A percentile compares a stretch with the other conserved stretches of the same genome.
Evolutionary conservation across 495 filamentous ascomycete genomes (phyloP).

Genomic region (Glarea lozoyensis): DNA sequence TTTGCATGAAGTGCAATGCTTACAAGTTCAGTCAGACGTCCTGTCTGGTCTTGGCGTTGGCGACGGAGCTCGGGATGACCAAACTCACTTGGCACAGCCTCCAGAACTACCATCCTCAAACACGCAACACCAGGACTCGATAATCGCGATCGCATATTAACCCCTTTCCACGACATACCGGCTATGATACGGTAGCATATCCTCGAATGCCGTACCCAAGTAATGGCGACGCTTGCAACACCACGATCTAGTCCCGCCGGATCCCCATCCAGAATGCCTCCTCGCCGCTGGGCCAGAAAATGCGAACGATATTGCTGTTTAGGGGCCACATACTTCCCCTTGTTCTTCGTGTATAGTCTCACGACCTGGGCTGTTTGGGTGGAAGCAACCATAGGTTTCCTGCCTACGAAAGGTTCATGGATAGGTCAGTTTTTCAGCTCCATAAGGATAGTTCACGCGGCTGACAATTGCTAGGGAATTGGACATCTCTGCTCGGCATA

Average conservation of each 20-base stretch:
- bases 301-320: constrained; percentile 80
- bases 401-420: constrained; percentile 46
- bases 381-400: constrained; percentile 63
- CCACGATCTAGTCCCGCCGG: constrained; percentile 11
- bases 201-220: background rate
- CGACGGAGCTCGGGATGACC: too few relatives aligned
- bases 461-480: constrained; percentile 25
- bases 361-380: constrained; percentile 90
- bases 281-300: constrained; percentile 55
- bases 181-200: background rate
- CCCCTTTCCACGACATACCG: too few relatives aligned
- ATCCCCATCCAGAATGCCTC: constrained; percentile 22
- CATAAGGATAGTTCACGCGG: constrained; percentile 1
- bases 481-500: constrained; percentile 49
- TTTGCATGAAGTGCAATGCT: too few relatives aligned
- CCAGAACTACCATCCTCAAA: too few relatives aligned
- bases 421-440: constrained; percentile 46
- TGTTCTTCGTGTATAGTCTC: constrained; percentile 79
- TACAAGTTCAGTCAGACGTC: too few relatives aligned
- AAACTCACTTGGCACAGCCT: too few relatives aligned
- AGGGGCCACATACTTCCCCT: constrained; percentile 73
- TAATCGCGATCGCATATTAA: background rate
- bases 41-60: too few relatives aligned
- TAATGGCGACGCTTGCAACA: constrained; percentile 17
- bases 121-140: too few relatives aligned